phyloP scores from a whole-genome alignment of 768 basidiomycete genomes.

The Megacollybia marginata region DNA sequence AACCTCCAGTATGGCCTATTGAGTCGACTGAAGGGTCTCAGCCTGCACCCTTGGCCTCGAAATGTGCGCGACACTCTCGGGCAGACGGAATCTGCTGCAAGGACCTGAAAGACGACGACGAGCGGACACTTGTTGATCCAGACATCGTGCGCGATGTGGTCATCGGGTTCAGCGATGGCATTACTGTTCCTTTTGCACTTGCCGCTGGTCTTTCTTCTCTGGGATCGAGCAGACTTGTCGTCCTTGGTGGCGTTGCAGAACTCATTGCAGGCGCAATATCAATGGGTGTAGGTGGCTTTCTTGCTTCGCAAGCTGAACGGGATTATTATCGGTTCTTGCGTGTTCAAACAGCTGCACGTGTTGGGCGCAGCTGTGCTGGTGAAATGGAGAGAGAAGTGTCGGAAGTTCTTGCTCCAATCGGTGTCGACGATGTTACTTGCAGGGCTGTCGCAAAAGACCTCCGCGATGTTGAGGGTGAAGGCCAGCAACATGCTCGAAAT shows the following conservation, averaged over 20 bases:
- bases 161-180: slow-evolving; percentile 85
- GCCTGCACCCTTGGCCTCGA: slow-evolving; percentile 40
- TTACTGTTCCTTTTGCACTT: slow-evolving; percentile 89
- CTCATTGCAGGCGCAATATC: slow-evolving; percentile 94
- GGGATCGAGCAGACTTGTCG: slow-evolving; percentile 86
- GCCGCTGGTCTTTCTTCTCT: slow-evolving; percentile 86
- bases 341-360: slow-evolving; percentile 69
- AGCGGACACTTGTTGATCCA: slow-evolving; percentile 77
- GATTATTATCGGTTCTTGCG: slow-evolving; percentile 87
- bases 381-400: slow-evolving; percentile 96
- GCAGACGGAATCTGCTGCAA: slow-evolving; percentile 78
- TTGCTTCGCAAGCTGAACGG: slow-evolving; percentile 93
- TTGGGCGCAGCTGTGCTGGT: slow-evolving; percentile 82
- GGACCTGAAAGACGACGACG: slow-evolving; percentile 73
- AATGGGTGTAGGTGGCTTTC: slow-evolving; percentile 98
- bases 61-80: slow-evolving; percentile 49
- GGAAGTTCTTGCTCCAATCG: slow-evolving; percentile 81
- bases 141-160: slow-evolving; percentile 87
- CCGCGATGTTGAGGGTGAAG: slow-evolving; percentile 53
- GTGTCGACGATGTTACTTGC: slow-evolving; percentile 79
- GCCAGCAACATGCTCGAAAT: not conserved
- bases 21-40: slow-evolving; percentile 26
- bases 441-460: slow-evolving; percentile 72
- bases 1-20: slow-evolving; percentile 63
- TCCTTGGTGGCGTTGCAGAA: slow-evolving; percentile 91